These are phyloP conservation scores for Vicia faba DNA, from an alignment of 306 rosid species.

Conservation along the genomic window DNA sequence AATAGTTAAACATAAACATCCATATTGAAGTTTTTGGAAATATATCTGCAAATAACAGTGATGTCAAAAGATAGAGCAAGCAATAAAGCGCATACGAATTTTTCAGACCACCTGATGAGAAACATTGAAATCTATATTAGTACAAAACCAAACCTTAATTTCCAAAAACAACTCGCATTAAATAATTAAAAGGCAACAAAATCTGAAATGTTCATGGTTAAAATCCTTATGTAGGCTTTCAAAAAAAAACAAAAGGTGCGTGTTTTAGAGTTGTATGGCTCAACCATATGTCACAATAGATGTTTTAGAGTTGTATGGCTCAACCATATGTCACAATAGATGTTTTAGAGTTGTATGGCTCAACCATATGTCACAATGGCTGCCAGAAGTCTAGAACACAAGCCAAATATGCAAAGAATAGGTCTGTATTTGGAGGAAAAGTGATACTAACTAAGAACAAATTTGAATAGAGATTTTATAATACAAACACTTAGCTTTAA, in stretches of 20 bases:
- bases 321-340: too few species aligned
- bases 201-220: background rate
- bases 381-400: background rate
- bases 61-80: background rate
- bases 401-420: background rate
- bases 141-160: background rate
- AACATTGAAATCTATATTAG: background rate
- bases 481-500: background rate
- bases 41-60: background rate
- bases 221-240: background rate
- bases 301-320: background rate
- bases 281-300: background rate
- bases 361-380: background rate
- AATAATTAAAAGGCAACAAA: background rate
- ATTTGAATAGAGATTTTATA: background rate
- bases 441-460: background rate
- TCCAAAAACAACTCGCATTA: background rate
- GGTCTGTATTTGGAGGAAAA: background rate
- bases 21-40: background rate
- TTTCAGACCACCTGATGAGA: background rate
- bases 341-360: background rate
- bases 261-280: background rate
- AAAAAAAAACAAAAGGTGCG: background rate
- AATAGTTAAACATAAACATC: constrained; percentile 3
- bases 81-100: background rate